Evolutionary conservation across 2,329 filamentous ascomycete genomes (phyloP), one percentile per base, ranked within the genome.

Genomic region (Monosporascus sp.): DNA sequence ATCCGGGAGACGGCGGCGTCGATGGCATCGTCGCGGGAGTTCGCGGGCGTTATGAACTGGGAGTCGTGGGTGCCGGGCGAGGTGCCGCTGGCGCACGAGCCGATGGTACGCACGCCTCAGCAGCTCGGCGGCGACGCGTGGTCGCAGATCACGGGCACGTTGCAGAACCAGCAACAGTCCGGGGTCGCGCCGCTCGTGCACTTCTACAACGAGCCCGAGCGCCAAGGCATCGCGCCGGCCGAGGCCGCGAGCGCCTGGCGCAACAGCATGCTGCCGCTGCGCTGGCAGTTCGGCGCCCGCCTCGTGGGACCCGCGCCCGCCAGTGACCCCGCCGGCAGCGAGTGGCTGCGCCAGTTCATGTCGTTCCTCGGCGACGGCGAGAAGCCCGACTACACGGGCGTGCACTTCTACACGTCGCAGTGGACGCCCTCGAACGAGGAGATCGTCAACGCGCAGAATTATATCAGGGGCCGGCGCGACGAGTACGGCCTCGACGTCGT

Each of bases 151-250:
- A 7, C 8, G 22, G 22, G 22, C 9, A 25, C 43, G 43, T 24
- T 46, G 11, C 11, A 6, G 43, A 54, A 60, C 15, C 54, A 63
- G 60, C 52, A 67, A 14, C 54, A 62, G 4, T 55, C 59, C 5
- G 57, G 41, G 3, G 38, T 54, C 9, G 53, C 54, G 25, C 57
- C 66, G 7, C 57, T 75, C 35, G 66, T 76, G 11, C 72, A 75
- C 55, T 77, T 70, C 57, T 72, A 75, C 68, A 77, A 77, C 58
- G 74, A 77, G 61, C 74, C 74, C 7, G 73, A 77, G 54, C 67
- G 72, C 48, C 66, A 67, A 15, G 67, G 72, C 18, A 61, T 65
- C 59, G 18, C 60, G 62, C 49, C 63, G 1, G 59, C 67, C 53
- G 60, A 69, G 50, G 74, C 74, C 8, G 71, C 68, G 7, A 61